Evolutionary conservation across 2,329 filamentous ascomycete species (phyloP), one percentile per base, ranked within the genome.

Genomic region (Paramyrothecium roridum): DNA sequence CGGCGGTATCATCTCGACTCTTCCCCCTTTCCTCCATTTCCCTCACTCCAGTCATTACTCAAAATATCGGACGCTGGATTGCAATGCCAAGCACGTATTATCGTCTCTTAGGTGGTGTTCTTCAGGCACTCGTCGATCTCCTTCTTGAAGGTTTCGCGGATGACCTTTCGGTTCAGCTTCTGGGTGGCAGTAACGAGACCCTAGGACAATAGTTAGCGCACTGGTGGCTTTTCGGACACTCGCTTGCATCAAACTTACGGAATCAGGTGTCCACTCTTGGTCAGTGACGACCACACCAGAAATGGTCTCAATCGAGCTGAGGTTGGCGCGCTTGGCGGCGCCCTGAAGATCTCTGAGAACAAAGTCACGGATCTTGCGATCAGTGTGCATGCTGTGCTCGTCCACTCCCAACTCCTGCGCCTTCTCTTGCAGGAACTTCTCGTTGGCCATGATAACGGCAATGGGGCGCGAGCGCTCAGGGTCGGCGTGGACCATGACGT

Each of bases 401-500:
- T 84, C 72, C 54, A 96, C 82, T 46, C 86, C 87, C 51, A 81
- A 70, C 55, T 80, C 78, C 63, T 78, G 73, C 2, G 87, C 87
- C 59, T 86, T 76, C 52, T 83, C 82, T 52, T 77, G 77, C 20
- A 90, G 74, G 10, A 80, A 78, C 65, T 85, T 84, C 66, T 89
- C 86, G 59, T 85, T 86, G 53, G 86, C 81, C 63, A 85, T 80
- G 58, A 97, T 88, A 63, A 97, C 84, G 37, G 92, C 93, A 56
- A 97, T 81, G 8, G 93, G 91, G 67, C 90, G 90, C 59, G 84
- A 80, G 71, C 91, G 84, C 62, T 88, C 83, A 61, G 83, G 74
- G 56, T 91, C 89, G 46, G 91, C 93, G 67, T 95, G 89, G 46
- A 96, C 82, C 79, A 95, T 95, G 69, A 97, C 86, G 75, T 96